phyloP scores from a whole-genome alignment of 2,329 filamentous ascomycete species.

The Aureobasidium vineae region DNA sequence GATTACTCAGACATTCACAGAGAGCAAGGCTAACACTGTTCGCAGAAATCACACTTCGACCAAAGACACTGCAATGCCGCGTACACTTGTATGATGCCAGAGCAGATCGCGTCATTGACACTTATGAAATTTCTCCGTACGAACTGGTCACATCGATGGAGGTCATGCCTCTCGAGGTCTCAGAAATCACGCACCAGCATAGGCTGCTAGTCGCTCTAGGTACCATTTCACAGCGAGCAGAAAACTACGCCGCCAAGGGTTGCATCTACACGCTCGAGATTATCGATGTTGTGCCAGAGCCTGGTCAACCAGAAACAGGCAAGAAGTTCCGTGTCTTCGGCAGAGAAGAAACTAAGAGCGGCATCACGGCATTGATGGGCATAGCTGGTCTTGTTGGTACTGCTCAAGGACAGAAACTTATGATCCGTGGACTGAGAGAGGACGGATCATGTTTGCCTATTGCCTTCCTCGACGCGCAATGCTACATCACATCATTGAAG shows the following conservation, averaged over 20 bases:
- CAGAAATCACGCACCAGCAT: constrained; percentile 84
- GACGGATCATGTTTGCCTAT: constrained; percentile 90
- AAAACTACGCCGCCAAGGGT: constrained; percentile 83
- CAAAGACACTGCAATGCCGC: constrained; percentile 67
- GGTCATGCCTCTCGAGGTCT: constrained; percentile 81
- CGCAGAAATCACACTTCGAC: constrained; percentile 56
- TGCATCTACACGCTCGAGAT: constrained; percentile 89
- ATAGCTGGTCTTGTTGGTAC: constrained; percentile 82
- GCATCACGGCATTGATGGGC: constrained; percentile 83
- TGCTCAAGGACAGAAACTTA: constrained; percentile 93
- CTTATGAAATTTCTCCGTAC: constrained; percentile 66
- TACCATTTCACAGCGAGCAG: constrained; percentile 80
- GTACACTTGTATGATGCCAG: constrained; percentile 76
- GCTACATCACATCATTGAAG: constrained; percentile 82
- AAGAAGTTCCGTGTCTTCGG: constrained; percentile 81
- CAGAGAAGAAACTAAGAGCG: constrained; percentile 88
- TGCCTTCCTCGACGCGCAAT: constrained; percentile 97
- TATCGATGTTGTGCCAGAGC: constrained; percentile 86
- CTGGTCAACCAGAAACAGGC: constrained; percentile 79
- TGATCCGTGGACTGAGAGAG: constrained; percentile 94
- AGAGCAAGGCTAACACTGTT: constrained; percentile 27
- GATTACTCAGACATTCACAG: background rate
- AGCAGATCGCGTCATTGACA: constrained; percentile 77
- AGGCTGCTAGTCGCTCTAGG: constrained; percentile 80
- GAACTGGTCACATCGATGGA: constrained; percentile 81